A percentile compares a stretch with the other conserved stretches of the same genome.
phyloP scores from a whole-genome alignment of 768 basidiomycete species.

The Leccinum imitatum region DNA sequence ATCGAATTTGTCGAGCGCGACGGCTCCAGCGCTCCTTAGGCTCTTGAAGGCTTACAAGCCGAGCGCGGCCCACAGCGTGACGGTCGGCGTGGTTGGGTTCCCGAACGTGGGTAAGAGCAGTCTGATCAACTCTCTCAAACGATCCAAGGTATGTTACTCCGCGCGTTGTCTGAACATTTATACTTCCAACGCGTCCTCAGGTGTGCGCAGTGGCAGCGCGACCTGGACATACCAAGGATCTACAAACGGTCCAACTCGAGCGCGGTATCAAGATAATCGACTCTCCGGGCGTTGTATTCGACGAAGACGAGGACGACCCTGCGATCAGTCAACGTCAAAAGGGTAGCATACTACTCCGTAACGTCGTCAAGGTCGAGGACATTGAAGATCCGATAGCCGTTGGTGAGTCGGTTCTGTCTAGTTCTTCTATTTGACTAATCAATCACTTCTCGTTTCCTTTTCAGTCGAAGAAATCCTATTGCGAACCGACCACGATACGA shows the following conservation, averaged over 20 bases:
- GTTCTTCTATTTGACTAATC: no score
- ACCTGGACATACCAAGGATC: slow-evolving; percentile 89
- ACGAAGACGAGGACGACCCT: slow-evolving; percentile 62
- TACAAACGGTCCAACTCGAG: slow-evolving; percentile 91
- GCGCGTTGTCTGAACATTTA: background rate
- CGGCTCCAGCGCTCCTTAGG: slow-evolving; percentile 73
- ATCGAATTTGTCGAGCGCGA: slow-evolving; percentile 74
- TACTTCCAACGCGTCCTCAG: slow-evolving; percentile 33
- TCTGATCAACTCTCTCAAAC: slow-evolving; percentile 89
- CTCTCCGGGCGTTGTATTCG: slow-evolving; percentile 97
- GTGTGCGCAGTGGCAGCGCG: slow-evolving; percentile 95
- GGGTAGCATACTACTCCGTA: slow-evolving; percentile 71
- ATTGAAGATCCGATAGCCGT: slow-evolving; percentile 88
- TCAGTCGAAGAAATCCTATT: slow-evolving; percentile 84
- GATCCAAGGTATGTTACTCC: slow-evolving; percentile 58
- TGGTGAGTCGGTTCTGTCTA: slow-evolving; percentile 47
- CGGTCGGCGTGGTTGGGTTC: slow-evolving; percentile 91
- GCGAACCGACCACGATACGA: slow-evolving; percentile 65
- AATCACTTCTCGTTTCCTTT: background rate
- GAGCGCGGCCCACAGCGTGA: slow-evolving; percentile 61
- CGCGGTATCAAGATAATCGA: slow-evolving; percentile 91
- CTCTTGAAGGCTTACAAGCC: slow-evolving; percentile 84
- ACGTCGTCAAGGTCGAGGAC: slow-evolving; percentile 89
- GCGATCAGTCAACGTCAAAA: slow-evolving; percentile 47
- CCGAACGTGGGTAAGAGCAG: slow-evolving; percentile 98